A percentile compares a stretch with the other conserved stretches of the same genome.
phyloP scores from a whole-genome alignment of 73 alveolate genomes.

The Breviolum minutum region DNA sequence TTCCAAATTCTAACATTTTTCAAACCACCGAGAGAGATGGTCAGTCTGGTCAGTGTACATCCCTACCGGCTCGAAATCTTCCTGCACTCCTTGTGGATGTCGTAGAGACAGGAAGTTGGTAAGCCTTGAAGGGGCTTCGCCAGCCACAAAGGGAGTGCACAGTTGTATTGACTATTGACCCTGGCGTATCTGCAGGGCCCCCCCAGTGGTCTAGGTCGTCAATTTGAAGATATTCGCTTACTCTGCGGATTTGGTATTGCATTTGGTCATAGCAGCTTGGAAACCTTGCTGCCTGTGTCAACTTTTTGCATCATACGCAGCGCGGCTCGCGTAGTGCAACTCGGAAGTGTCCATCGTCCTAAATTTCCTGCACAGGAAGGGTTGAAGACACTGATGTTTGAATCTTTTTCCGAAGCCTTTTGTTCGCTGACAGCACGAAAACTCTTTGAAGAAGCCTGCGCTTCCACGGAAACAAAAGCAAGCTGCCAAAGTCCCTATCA shows the following conservation, averaged over 20 bases:
- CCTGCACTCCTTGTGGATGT: not conserved
- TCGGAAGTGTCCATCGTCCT: too few relatives aligned
- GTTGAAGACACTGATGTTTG: not conserved
- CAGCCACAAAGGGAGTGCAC: not conserved
- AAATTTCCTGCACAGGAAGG: too few relatives aligned
- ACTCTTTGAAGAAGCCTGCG: not conserved
- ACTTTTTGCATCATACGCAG: not conserved
- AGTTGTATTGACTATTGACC: too few relatives aligned
- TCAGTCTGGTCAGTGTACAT: too few relatives aligned
- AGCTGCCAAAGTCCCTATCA: not conserved
- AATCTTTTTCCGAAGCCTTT: not conserved
- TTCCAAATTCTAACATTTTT: too few relatives aligned
- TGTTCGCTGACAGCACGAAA: not conserved
- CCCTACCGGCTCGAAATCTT: not conserved
- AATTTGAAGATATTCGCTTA: too few relatives aligned
- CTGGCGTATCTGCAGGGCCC: too few relatives aligned
- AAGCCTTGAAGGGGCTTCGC: conserved; percentile 1
- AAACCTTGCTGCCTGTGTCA: conserved; percentile 34
- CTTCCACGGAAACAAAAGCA: not conserved
- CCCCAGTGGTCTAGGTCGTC: too few relatives aligned
- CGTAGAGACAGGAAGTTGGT: conserved; percentile 24
- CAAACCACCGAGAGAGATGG: too few relatives aligned
- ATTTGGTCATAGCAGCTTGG: not conserved
- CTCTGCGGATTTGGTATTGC: too few relatives aligned
- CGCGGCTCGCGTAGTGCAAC: not conserved